These are phyloP conservation scores for Rhizopogon sp. DNA, from an alignment of 768 basidiomycete species.

Conservation along the genomic window DNA sequence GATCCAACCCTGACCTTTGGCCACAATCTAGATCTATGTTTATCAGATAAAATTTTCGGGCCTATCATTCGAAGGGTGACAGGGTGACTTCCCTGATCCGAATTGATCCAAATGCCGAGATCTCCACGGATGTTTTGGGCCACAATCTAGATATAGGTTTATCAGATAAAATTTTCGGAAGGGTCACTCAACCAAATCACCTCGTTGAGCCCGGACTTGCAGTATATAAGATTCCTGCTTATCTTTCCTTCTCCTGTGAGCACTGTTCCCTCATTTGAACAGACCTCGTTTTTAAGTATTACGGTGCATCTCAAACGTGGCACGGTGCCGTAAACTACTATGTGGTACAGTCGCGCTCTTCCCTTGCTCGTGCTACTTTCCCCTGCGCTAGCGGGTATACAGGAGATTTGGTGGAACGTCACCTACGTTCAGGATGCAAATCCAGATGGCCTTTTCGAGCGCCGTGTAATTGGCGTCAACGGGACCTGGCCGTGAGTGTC, in stretches of 20 bases:
- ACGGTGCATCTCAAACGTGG: background rate
- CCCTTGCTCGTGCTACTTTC: slow-evolving; percentile 21
- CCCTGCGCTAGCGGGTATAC: slow-evolving; percentile 54
- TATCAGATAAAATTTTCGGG: too few relatives aligned
- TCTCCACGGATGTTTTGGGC: too few relatives aligned
- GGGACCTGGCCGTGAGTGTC: slow-evolving; percentile 85
- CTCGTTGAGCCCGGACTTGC: background rate
- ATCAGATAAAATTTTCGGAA: background rate
- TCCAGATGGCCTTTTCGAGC: slow-evolving; percentile 77
- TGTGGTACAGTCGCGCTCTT: slow-evolving; percentile 1
- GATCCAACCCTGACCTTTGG: too few relatives aligned
- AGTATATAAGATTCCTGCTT: background rate
- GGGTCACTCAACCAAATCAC: background rate
- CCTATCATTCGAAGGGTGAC: too few relatives aligned
- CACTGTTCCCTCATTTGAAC: background rate
- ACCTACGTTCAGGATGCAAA: slow-evolving; percentile 75
- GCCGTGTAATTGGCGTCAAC: slow-evolving; percentile 85
- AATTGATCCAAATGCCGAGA: background rate
- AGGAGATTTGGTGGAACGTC: slow-evolving; percentile 88
- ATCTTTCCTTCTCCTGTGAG: background rate
- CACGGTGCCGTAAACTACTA: background rate
- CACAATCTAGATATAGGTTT: background rate
- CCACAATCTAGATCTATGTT: background rate
- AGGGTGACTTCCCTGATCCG: too few relatives aligned
- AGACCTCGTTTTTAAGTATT: background rate